Evolutionary conservation across 352 stramenopile species (phyloP), one percentile per base, ranked within the genome.

Genomic region (Ochromonadaceae sp.): DNA sequence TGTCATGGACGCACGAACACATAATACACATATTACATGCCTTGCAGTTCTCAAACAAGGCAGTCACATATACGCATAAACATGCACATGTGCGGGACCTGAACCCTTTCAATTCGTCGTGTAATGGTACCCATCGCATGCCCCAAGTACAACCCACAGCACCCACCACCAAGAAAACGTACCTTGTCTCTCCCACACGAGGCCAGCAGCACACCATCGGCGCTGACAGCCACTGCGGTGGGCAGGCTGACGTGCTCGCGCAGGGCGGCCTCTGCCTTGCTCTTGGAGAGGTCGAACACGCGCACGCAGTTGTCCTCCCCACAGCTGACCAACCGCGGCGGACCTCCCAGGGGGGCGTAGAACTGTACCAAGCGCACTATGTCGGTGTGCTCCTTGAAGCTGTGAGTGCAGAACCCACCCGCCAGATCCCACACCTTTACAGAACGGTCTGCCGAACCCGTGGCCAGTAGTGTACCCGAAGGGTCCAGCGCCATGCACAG

Each of bases 341-440:
- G n/a, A n/a, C n/a, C n/a, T n/a, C n/a, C n/a, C n/a, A n/a, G n/a
- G n/a, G n/a, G n/a, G n/a, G n/a, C n/a, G 55, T 91, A 80, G 66
- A 91, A 91, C 68, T 82, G 71, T 32, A 91, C 81, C 35, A 87
- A 73, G 34, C 79, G 86, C 43, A 95, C 81, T 61, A 95, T 87
- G 41, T 76, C 86, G 12, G 71, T 57, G 67, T 93, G 86, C 9
- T 78, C 75, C 32, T 76, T 78, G 68, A 95, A 95, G 74, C 87
- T 93, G 78, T 95, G 87, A 57, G 87, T 95, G 72, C 82, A 92
- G 71, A 83, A 93, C 31, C 84, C 86, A 70, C 88, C 85, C 60
- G 89, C 78, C 30, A 95, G 78, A 72, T 93, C 85, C 59, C 90
- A 95, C 28, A 95, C 86, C 65, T 95, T 92, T 41, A 96, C 89